Conservation (phyloP, 139 green algal genomes). For the Chlorella sp. region DNA sequence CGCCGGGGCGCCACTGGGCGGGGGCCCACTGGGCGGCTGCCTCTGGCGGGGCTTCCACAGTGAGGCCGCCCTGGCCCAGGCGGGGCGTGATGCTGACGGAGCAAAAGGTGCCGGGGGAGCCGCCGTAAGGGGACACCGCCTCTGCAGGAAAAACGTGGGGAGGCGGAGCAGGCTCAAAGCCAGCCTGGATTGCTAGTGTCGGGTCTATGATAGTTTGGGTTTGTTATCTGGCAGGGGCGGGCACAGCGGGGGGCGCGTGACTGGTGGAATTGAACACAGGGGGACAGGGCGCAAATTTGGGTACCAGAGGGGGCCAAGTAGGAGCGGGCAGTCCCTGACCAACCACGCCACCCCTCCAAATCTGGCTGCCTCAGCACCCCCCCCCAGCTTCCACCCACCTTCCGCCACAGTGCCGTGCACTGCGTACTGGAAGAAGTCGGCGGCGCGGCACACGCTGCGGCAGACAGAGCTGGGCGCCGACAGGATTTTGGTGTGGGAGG, state of each 20-base stretch:
- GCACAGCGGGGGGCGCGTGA: no score
- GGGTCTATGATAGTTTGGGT: no score
- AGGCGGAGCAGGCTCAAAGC: not conserved
- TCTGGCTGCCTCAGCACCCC: no score
- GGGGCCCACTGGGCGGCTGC: not conserved
- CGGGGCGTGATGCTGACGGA: constrained; percentile 1
- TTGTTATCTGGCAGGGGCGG: no score
- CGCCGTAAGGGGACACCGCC: not conserved
- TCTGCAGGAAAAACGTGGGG: not conserved
- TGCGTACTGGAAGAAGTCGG: constrained; percentile 52
- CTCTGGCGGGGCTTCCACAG: not conserved
- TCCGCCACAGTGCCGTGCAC: constrained; percentile 40
- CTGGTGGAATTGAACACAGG: no score
- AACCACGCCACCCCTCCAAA: no score
- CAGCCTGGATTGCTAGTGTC: no score
- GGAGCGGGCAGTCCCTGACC: not conserved
- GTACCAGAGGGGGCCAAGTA: not conserved
- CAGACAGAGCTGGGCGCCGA: constrained; percentile 39
- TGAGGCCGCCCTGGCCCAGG: constrained; percentile 24
- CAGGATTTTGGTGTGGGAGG: not conserved
- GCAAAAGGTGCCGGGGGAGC: constrained; percentile 2
- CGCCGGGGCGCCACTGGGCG: constrained; percentile 36
- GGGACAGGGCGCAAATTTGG: no score
- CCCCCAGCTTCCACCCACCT: not conserved
- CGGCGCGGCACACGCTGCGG: constrained; percentile 41